Conservation (phyloP, 805 yeast species). For the Blastobotrys peoriensis region DNA sequence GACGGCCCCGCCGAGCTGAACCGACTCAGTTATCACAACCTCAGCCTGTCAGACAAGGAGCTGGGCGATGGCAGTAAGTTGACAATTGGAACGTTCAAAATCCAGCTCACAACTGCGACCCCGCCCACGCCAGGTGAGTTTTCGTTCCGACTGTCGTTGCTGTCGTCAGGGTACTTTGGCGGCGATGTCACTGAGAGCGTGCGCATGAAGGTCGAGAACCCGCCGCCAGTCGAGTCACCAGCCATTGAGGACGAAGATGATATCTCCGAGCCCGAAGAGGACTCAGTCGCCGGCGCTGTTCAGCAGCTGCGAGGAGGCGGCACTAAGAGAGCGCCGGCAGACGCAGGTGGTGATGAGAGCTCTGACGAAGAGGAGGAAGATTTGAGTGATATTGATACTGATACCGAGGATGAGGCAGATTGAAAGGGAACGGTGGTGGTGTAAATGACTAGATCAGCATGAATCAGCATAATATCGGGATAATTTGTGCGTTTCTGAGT, state of each 20-base stretch:
- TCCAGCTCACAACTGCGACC: constrained; percentile 67
- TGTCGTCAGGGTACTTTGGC: constrained; percentile 76
- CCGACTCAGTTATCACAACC: constrained; percentile 49
- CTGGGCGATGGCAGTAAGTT: constrained; percentile 35
- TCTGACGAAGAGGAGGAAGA: constrained; percentile 40
- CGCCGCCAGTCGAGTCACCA: constrained; percentile 34
- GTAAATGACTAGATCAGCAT: background rate
- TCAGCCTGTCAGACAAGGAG: constrained; percentile 47
- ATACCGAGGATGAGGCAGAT: constrained; percentile 49
- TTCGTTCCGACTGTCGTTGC: constrained; percentile 64
- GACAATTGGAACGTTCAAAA: constrained; percentile 64
- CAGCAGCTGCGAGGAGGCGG: constrained; percentile 61
- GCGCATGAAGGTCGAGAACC: constrained; percentile 60
- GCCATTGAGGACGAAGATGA: constrained; percentile 42
- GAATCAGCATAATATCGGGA: background rate
- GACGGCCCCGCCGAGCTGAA: constrained; percentile 57
- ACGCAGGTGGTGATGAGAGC: constrained; percentile 33
- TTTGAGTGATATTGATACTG: constrained; percentile 52
- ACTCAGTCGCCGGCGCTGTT: constrained; percentile 67
- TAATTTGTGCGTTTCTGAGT: too few species aligned
- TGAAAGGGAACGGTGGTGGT: background rate
- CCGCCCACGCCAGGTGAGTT: constrained; percentile 64
- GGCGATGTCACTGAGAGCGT: constrained; percentile 69
- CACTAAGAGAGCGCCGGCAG: constrained; percentile 35
- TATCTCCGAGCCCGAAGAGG: constrained; percentile 69